Conservation (phyloP, 768 basidiomycete genomes). For the Cubamyces lactineus region DNA sequence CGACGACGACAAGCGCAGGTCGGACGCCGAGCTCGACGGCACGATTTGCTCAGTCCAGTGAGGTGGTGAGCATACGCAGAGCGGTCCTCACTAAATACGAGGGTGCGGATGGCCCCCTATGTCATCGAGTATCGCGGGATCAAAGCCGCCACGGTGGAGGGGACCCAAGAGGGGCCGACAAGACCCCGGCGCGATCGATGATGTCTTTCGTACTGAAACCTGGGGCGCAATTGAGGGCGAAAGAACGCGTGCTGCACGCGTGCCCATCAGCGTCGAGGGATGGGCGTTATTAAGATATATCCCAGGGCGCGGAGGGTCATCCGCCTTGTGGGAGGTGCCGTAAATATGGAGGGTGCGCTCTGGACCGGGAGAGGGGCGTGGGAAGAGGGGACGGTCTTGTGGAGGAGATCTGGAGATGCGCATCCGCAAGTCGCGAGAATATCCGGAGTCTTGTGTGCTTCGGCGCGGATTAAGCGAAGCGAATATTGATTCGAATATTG, state of each 20-base stretch:
- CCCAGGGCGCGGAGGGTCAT: background rate
- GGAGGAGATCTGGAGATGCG: background rate
- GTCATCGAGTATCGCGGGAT: constrained; percentile 7
- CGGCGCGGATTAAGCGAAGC: constrained; percentile 12
- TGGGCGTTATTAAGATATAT: too few species aligned
- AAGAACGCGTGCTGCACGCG: too few species aligned
- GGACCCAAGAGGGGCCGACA: background rate
- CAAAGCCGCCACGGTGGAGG: background rate
- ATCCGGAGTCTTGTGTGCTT: constrained; percentile 9
- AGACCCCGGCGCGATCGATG: too few species aligned
- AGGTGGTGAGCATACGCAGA: too few species aligned
- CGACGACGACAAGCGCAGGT: background rate
- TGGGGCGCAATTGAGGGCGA: too few species aligned
- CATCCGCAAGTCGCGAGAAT: background rate
- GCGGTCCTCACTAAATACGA: too few species aligned
- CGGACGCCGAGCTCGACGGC: background rate
- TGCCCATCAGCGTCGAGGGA: background rate
- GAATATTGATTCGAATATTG: too few species aligned
- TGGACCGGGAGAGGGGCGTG: too few species aligned
- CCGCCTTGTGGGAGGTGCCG: background rate
- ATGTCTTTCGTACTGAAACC: too few species aligned
- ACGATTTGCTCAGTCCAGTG: too few species aligned
- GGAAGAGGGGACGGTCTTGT: background rate
- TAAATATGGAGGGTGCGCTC: background rate
- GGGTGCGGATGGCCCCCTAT: too few species aligned